Percentiles rank a stretch among this genome's conserved stretches.
These are phyloP conservation scores for Arxiozyma telluris DNA, from an alignment of 1,139 yeast genomes.

Conservation along the genomic window DNA sequence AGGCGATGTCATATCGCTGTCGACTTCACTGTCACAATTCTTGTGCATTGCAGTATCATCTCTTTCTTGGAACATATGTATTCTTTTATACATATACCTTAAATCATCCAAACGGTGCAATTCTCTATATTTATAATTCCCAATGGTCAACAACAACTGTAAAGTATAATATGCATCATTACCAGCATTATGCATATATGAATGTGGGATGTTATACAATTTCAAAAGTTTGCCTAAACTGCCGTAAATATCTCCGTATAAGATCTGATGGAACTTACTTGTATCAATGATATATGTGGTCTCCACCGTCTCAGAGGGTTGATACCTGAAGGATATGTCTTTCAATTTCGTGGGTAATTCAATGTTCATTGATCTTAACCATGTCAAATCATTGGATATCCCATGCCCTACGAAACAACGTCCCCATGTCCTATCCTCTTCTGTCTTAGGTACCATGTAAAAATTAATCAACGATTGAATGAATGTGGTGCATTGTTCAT, in stretches of 20 bases:
- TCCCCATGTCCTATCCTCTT: conserved; percentile 20
- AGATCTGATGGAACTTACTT: conserved; percentile 39
- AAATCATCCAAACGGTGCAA: conserved; percentile 28
- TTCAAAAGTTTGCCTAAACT: conserved; percentile 47
- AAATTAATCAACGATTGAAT: conserved; percentile 38
- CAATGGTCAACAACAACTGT: conserved; percentile 41
- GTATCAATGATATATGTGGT: conserved; percentile 41
- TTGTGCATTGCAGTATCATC: conserved; percentile 10
- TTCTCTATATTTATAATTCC: conserved; percentile 45
- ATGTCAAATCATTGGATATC: conserved; percentile 49
- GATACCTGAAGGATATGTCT: background rate
- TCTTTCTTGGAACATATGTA: conserved; percentile 13
- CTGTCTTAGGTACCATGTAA: conserved; percentile 31
- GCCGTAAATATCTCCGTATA: conserved; percentile 38
- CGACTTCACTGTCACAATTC: background rate
- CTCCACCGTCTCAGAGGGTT: conserved; percentile 21
- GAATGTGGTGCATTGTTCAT: conserved; percentile 34
- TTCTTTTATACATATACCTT: conserved; percentile 11
- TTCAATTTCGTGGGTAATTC: conserved; percentile 28
- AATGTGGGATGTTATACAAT: conserved; percentile 48
- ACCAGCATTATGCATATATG: conserved; percentile 67
- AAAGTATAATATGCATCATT: conserved; percentile 71
- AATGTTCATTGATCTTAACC: conserved; percentile 44
- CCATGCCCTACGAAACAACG: conserved; percentile 59
- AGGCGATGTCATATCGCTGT: background rate